These are phyloP conservation scores for Penicillium soppii DNA, from an alignment of 495 filamentous ascomycete species.

Conservation along the genomic window DNA sequence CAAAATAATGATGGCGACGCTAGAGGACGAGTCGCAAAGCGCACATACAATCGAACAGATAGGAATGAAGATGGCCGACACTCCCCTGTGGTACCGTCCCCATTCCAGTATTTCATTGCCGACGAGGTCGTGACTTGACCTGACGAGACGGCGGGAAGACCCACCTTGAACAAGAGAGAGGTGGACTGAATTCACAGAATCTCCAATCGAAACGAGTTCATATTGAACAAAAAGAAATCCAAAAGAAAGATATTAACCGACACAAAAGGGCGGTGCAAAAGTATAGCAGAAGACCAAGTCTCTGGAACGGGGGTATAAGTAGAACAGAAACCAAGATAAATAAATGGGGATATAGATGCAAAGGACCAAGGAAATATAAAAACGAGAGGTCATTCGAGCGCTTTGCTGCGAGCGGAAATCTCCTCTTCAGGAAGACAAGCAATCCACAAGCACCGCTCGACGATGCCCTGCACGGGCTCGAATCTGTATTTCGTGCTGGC, in stretches of 20 bases:
- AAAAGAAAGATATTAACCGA: slow-evolving; percentile 2
- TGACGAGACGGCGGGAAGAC: too few species aligned
- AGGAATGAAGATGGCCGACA: too few species aligned
- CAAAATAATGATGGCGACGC: too few species aligned
- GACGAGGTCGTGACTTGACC: too few species aligned
- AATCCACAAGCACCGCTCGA: slow-evolving; percentile 95
- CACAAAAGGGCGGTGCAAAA: slow-evolving; percentile 20
- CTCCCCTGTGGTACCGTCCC: too few species aligned
- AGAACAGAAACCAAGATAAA: background rate
- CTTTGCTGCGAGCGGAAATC: slow-evolving; percentile 61
- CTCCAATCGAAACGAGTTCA: too few species aligned
- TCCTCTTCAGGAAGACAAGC: slow-evolving; percentile 82
- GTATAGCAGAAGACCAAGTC: slow-evolving; percentile 10
- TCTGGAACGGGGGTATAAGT: slow-evolving; percentile 6
- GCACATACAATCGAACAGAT: too few species aligned
- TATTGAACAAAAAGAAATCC: background rate
- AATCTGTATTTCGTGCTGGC: slow-evolving; percentile 88
- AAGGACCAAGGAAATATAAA: background rate
- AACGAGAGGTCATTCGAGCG: slow-evolving; percentile 42
- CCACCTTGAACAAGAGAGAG: too few species aligned
- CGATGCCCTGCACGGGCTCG: slow-evolving; percentile 78
- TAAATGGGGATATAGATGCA: slow-evolving; percentile 1
- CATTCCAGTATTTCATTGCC: too few species aligned
- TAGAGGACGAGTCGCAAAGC: too few species aligned
- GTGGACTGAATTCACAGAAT: too few species aligned